Percentiles rank a stretch among this genome's conserved stretches.
phyloP scores from a whole-genome alignment of 257 asterid genomes.

The Prunella vulgaris region DNA sequence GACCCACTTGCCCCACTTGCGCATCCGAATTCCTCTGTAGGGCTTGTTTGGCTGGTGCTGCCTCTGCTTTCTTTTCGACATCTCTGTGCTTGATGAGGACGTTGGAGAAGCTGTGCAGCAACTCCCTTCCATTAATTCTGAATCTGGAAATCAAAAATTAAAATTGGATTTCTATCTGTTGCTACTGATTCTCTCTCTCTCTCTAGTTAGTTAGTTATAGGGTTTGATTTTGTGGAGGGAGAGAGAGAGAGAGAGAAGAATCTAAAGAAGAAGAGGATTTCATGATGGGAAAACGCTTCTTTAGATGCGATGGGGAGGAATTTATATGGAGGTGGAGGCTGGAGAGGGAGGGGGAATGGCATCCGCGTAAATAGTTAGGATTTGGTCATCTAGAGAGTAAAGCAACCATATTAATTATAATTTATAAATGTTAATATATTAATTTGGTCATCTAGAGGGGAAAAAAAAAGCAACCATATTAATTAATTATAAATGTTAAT shows the following conservation, averaged over 20 bases:
- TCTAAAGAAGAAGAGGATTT: constrained; percentile 12
- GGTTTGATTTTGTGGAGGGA: not conserved
- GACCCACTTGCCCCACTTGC: constrained; percentile 99
- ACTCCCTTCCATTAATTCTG: constrained; percentile 19
- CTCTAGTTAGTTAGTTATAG: not conserved
- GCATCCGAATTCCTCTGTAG: constrained; percentile 80
- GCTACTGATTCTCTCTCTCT: not conserved
- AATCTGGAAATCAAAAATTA: not conserved
- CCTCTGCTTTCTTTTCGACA: constrained; percentile 42
- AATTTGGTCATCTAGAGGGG: no score
- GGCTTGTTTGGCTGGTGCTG: constrained; percentile 48
- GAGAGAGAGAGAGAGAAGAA: constrained; percentile 2
- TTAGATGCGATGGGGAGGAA: constrained; percentile 22
- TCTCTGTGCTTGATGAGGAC: constrained; percentile 35
- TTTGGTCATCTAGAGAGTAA: not conserved
- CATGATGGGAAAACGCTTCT: constrained; percentile 24
- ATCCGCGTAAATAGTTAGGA: not conserved
- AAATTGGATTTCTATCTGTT: not conserved
- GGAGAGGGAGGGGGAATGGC: constrained; percentile 4
- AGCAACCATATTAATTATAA: not conserved
- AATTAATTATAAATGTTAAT: no score
- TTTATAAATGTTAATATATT: no score
- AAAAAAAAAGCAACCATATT: no score
- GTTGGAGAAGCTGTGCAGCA: constrained; percentile 17
- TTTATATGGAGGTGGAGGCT: constrained; percentile 44